Conservation (phyloP, 2,329 filamentous ascomycete genomes). For the Diaporthe ilicicola region DNA sequence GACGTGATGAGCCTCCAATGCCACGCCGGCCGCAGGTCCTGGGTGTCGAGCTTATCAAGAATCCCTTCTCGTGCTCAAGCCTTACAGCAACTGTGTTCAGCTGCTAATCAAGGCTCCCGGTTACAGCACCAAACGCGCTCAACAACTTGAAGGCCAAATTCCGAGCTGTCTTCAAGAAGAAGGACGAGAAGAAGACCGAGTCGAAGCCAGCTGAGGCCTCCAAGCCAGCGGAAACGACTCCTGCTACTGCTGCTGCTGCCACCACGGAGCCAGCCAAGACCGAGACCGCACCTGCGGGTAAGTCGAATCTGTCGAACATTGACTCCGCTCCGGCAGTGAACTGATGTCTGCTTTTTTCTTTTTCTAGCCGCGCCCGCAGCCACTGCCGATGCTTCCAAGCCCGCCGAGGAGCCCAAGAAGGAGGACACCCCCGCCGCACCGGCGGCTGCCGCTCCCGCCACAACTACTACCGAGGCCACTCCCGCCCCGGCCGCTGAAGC, state of each 20-base stretch:
- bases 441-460: conserved; percentile 35
- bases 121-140: conserved; percentile 57
- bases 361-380: conserved; percentile 32
- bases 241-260: conserved; percentile 40
- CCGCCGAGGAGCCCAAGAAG: conserved; percentile 37
- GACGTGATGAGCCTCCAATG: neutral
- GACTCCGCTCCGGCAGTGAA: neutral
- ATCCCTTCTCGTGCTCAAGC: neutral
- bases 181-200: conserved; percentile 45
- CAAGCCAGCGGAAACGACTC: conserved; percentile 39
- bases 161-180: conserved; percentile 62
- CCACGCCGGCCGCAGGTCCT: conserved; percentile 6
- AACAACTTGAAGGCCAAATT: conserved; percentile 66
- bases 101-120: conserved; percentile 33
- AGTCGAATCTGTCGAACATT: conserved; percentile 30
- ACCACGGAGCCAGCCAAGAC: conserved; percentile 47
- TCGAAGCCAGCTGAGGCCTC: conserved; percentile 38
- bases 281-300: conserved; percentile 44
- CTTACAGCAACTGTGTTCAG: neutral
- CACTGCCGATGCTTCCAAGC: conserved; percentile 34
- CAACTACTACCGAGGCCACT: conserved; percentile 31
- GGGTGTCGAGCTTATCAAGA: neutral
- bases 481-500: conserved; percentile 37
- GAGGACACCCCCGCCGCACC: conserved; percentile 39
- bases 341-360: conserved; percentile 18